These are phyloP conservation scores for Aspergillus carlsbadensis DNA, from an alignment of 495 filamentous ascomycete genomes.

Conservation along the genomic window DNA sequence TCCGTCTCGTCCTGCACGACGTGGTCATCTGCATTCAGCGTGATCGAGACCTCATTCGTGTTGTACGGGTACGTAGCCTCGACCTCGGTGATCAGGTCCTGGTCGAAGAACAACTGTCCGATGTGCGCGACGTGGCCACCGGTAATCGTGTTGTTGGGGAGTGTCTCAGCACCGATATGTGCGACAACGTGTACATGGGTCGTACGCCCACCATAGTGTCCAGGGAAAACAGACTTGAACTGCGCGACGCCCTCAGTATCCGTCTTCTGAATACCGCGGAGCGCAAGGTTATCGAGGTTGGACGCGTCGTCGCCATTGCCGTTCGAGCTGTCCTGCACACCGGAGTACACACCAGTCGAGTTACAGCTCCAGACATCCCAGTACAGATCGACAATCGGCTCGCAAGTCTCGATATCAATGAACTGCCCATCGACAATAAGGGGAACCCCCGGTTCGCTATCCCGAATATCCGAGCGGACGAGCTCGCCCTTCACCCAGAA, in stretches of 20 bases:
- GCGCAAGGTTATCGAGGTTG: constrained; percentile 46
- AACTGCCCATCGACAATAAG: constrained; percentile 55
- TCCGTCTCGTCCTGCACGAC: constrained; percentile 47
- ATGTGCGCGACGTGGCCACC: constrained; percentile 53
- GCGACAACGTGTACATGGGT: constrained; percentile 50
- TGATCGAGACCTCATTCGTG: constrained; percentile 48
- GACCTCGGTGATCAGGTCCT: constrained; percentile 43
- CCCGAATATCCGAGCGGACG: constrained; percentile 50
- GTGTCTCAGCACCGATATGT: constrained; percentile 41
- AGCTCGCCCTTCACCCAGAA: constrained; percentile 43
- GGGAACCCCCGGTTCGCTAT: constrained; percentile 47
- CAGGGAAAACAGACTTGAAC: constrained; percentile 52
- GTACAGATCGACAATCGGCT: constrained; percentile 46
- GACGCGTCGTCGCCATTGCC: constrained; percentile 27
- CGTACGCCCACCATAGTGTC: constrained; percentile 51
- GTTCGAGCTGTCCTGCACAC: constrained; percentile 20
- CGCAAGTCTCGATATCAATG: constrained; percentile 52
- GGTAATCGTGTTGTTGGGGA: constrained; percentile 48
- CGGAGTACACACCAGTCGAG: constrained; percentile 53
- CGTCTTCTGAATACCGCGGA: constrained; percentile 51
- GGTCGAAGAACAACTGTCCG: constrained; percentile 61
- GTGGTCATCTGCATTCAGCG: constrained; percentile 49
- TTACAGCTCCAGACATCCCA: constrained; percentile 60
- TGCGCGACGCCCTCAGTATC: constrained; percentile 47
- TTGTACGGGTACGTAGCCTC: constrained; percentile 54